These are phyloP conservation scores for Marvania coccoides DNA, from an alignment of 139 green algal species.

Conservation along the genomic window DNA sequence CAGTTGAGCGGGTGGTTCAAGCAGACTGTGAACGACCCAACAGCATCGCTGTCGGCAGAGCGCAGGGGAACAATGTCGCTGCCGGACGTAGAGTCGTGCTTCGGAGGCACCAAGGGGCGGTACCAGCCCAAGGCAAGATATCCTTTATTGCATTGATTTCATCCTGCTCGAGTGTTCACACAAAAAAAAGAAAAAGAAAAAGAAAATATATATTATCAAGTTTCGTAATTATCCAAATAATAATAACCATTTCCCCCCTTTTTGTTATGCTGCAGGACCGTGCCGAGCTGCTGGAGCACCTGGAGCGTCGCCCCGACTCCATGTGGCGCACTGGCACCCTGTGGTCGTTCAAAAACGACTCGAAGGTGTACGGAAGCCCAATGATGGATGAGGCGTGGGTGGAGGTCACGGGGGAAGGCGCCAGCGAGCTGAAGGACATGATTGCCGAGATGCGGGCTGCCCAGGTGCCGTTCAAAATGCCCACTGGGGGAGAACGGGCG, in stretches of 20 bases:
- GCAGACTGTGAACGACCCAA: conserved; percentile 85
- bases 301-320: conserved; percentile 47
- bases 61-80: conserved; percentile 72
- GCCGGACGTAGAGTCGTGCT: conserved; percentile 72
- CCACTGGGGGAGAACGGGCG: too few species aligned
- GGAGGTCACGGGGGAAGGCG: neutral
- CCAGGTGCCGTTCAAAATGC: conserved; percentile 3
- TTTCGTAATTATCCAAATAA: neutral
- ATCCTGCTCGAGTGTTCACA: neutral
- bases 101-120: conserved; percentile 4
- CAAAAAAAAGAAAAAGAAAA: neutral
- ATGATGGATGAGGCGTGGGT: conserved; percentile 60
- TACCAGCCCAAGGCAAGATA: conserved; percentile 40
- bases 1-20: conserved; percentile 87
- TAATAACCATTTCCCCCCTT: neutral
- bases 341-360: conserved; percentile 72
- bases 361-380: conserved; percentile 73
- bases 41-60: conserved; percentile 69
- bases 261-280: conserved; percentile 46
- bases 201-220: neutral
- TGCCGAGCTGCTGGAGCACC: conserved; percentile 44
- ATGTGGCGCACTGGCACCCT: conserved; percentile 63
- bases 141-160: neutral
- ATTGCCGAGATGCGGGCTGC: conserved; percentile 11
- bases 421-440: neutral